Conservation (phyloP, 331 rosid species). For the Malus hybrid region DNA sequence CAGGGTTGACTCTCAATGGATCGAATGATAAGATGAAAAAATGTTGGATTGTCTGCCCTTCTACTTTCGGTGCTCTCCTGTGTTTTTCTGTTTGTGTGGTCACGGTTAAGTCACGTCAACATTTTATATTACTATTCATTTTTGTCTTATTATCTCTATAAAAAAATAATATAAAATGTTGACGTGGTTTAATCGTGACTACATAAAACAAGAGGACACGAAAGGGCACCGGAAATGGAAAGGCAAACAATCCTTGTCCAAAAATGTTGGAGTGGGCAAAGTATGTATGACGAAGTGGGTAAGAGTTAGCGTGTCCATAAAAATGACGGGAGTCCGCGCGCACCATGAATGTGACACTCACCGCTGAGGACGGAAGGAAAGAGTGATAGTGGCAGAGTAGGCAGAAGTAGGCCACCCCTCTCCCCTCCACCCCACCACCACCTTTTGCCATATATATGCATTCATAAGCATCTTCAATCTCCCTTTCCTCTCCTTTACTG, state of each 20-base stretch:
- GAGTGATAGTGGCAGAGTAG: neutral
- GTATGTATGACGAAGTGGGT: neutral
- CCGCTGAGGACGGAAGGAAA: neutral
- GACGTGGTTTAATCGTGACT: no score
- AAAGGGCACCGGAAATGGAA: no score
- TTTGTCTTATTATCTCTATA: no score
- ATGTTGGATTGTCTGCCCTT: no score
- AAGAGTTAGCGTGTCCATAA: neutral
- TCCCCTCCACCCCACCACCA: slow-evolving; percentile 10
- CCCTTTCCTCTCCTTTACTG: neutral
- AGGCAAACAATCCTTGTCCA: no score
- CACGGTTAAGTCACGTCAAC: no score
- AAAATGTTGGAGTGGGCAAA: neutral
- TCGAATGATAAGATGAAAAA: neutral
- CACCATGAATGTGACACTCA: neutral
- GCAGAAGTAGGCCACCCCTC: slow-evolving; percentile 21
- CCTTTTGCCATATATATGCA: slow-evolving; percentile 24
- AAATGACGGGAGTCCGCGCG: slow-evolving; percentile 1
- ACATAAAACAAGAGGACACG: no score
- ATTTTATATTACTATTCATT: no score
- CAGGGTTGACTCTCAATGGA: neutral
- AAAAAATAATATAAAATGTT: no score
- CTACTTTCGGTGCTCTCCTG: no score
- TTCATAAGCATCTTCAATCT: neutral
- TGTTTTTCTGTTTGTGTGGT: no score